phyloP scores from a whole-genome alignment of 2,329 filamentous ascomycete genomes.

The Hymenoscyphus infarciens region DNA sequence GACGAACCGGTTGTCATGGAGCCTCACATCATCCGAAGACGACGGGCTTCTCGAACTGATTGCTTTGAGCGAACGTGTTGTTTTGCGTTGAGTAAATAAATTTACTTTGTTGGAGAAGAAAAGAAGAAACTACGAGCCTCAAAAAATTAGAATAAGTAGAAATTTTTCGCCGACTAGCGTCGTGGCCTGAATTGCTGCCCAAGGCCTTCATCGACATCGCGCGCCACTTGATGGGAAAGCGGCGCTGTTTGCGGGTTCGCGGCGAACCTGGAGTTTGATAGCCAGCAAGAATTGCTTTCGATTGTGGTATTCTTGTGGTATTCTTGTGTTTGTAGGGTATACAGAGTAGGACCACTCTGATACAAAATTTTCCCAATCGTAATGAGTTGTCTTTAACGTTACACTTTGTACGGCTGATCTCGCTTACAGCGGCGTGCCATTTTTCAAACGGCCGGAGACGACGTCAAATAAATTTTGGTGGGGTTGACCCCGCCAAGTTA shows the following conservation, averaged over 20 bases:
- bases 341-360: not conserved
- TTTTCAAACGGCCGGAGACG: not conserved
- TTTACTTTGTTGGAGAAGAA: slow-evolving; percentile 11
- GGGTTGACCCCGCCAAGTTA: slow-evolving; percentile 7
- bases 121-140: slow-evolving; percentile 4
- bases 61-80: slow-evolving; percentile 33
- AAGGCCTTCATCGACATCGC: not conserved
- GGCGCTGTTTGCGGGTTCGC: not conserved
- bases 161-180: slow-evolving; percentile 13
- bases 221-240: not conserved
- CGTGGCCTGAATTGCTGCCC: slow-evolving; percentile 5
- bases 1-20: slow-evolving; percentile 35
- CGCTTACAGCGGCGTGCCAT: not conserved
- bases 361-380: not conserved
- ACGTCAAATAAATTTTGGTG: not conserved
- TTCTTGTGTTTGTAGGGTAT: not conserved
- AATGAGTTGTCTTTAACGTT: not conserved
- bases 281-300: not conserved
- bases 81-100: slow-evolving; percentile 27
- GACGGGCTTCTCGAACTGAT: slow-evolving; percentile 33
- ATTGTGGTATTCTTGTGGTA: not conserved
- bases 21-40: slow-evolving; percentile 30
- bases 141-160: slow-evolving; percentile 6
- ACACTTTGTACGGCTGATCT: not conserved
- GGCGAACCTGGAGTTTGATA: too few species aligned